Evolutionary conservation across 163 green algal species (phyloP), one percentile per base, ranked within the genome.

Genomic region (Chlorella variabilis): DNA sequence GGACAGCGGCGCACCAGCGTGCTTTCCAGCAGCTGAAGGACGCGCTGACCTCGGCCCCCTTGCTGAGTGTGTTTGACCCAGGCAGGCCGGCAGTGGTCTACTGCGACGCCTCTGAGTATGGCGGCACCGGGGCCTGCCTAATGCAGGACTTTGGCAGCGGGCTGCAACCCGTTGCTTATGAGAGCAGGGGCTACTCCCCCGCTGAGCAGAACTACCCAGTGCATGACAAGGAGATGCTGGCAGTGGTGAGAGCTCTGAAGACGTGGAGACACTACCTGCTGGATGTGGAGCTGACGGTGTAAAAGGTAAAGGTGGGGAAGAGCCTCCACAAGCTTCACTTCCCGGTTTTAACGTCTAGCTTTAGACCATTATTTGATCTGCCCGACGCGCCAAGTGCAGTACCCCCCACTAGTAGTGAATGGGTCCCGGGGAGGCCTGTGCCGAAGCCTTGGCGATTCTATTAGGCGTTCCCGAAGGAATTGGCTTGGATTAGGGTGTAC

Each of bases 191-290:
- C 25, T 23, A 92, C 7, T 81, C 23, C 1, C 20, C 39, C 6
- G 80, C 86, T n/a, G 80, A 94, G 56, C 2, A 5, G 0, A 88
- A 86, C 34, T 93, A 90, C 66, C 33, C 58, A 1, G 77, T 66
- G 8, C 39, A 56, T 41, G 87, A 91, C 1, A 83, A 87, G 23
- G 88, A 94, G 36, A 38, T 91, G 29, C 45, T 90, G 2, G 84
- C 74, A 20, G 77, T 91, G 2, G 38, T 91, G 0, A 49, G 85
- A 29, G 76, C 75, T 0, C 38, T 88, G 0, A 29, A 68, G 5
- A 68, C 67, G 17, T 91, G 76, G 78, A 69, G 82, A 1, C 68
- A 75, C 38, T 88, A 91, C 20, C n/a, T 91, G 3, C 36, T 86
- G 21, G 78, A 78, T 6, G 1, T 33, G 20, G 29, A 76, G 20